These are phyloP conservation scores for Boletus subparvulus DNA, from an alignment of 768 basidiomycete genomes.

Conservation along the genomic window DNA sequence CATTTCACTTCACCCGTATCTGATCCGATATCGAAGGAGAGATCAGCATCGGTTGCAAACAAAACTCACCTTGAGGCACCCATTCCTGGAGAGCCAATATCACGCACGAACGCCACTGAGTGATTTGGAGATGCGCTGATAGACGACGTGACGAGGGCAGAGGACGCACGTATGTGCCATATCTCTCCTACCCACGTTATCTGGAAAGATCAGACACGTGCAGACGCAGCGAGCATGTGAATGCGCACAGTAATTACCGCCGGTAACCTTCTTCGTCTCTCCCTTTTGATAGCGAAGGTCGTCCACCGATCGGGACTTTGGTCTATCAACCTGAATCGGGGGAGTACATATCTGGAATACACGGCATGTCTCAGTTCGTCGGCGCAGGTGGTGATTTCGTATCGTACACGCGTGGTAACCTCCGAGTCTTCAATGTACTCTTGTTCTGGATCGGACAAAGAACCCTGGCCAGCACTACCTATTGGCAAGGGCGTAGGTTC, in stretches of 20 bases:
- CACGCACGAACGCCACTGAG: background rate
- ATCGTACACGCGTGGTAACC: too few relatives aligned
- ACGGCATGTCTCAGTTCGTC: background rate
- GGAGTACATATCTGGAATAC: slow-evolving; percentile 32
- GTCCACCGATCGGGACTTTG: slow-evolving; percentile 48
- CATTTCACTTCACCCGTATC: slow-evolving; percentile 55
- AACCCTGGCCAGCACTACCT: background rate
- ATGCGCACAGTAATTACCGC: background rate
- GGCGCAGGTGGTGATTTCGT: background rate
- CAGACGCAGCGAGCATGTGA: background rate
- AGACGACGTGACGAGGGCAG: too few relatives aligned
- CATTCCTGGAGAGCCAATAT: slow-evolving; percentile 38
- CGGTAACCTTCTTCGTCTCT: too few relatives aligned
- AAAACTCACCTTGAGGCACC: slow-evolving; percentile 53
- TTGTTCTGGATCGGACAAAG: slow-evolving; percentile 5
- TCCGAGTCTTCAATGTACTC: background rate
- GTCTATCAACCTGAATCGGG: too few relatives aligned
- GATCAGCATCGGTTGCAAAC: background rate
- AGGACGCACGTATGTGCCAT: slow-evolving; percentile 43
- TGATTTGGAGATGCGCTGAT: background rate
- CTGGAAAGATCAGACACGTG: slow-evolving; percentile 29
- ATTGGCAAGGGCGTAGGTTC: background rate
- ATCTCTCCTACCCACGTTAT: slow-evolving; percentile 64
- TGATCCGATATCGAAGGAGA: slow-evolving; percentile 19
- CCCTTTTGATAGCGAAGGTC: slow-evolving; percentile 29